phyloP scores from a whole-genome alignment of 139 green algal species.

The Penium margaritaceum region DNA sequence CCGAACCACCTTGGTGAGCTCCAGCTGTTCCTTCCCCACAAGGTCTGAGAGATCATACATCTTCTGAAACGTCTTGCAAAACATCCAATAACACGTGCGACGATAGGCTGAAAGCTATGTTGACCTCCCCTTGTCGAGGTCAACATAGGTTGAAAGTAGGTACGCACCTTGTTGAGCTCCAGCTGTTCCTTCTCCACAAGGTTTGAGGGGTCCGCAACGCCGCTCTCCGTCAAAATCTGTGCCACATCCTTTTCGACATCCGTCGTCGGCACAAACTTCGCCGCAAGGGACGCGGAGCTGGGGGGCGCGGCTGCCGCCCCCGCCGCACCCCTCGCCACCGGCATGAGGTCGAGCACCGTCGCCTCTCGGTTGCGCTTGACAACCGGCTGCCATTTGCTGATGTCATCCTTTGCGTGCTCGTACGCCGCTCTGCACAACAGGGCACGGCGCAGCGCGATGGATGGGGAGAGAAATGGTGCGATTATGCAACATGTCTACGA shows the following conservation, averaged over 20 bases:
- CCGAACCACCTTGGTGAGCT: no score
- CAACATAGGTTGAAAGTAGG: background rate
- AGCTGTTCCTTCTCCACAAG: slow-evolving; percentile 65
- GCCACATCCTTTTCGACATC: slow-evolving; percentile 79
- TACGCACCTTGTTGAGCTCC: slow-evolving; percentile 49
- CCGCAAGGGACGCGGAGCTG: slow-evolving; percentile 51
- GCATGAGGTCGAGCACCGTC: slow-evolving; percentile 61
- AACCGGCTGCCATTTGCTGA: slow-evolving; percentile 78
- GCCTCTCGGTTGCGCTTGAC: slow-evolving; percentile 89
- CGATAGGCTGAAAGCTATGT: no score
- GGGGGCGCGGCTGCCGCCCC: no score
- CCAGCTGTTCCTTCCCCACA: no score
- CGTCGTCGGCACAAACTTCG: slow-evolving; percentile 55
- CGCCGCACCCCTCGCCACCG: background rate
- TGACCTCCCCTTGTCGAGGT: no score
- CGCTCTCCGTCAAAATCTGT: slow-evolving; percentile 66
- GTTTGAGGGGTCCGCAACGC: slow-evolving; percentile 35
- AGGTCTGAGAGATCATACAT: no score
- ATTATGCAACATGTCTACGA: background rate
- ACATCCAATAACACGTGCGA: no score
- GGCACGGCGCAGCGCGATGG: slow-evolving; percentile 60
- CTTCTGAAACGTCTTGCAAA: no score
- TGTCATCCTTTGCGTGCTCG: slow-evolving; percentile 66
- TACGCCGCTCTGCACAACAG: slow-evolving; percentile 78
- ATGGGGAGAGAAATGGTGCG: slow-evolving; percentile 48